Base-by-base conservation (phyloP, 148 eudicot species). In the Rhododendron ferrugineum region DNA sequence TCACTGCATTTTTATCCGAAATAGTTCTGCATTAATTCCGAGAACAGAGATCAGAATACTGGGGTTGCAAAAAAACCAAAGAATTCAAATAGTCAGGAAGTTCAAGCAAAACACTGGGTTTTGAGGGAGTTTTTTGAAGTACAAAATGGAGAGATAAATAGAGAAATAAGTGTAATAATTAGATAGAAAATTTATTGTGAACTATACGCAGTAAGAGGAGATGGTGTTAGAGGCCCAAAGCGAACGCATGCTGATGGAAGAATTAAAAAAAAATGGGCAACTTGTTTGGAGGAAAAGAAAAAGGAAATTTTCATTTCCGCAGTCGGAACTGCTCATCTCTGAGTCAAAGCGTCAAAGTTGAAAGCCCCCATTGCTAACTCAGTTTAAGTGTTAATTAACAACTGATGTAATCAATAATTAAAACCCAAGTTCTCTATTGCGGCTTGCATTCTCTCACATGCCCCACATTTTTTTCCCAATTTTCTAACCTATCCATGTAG, bases 301-400 rank as follows among this genome's bases (percentile, higher is more conserved):
- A 80, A 26, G 64, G 16, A 79, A 80, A 32, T 4, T 28, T 40
- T 49, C 37, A 36, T 32, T 52, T 32, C 47, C 83, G 22, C 2
- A 28, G 77, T 34, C 66, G 66, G 82, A 80, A 30, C 66, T 84
- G 68, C 73, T 9, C 10, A 72, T 56, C 36, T 26, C 73, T 11
- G 82, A 28, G 94, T 92, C 94, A 89, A 92, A 94, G 88, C 66
- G 95, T 93, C 95, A 90, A 91, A 90, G 58, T 90, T 90, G 86
- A 90, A 87, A 87, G 84, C 90, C 86, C 81, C 54, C 80, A 11
- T 40, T 40, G 47, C 32, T 16, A 30, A 72, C 76, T 52, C 64
- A 37, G 70, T 49, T 46, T 6, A 83, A 79, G 50, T 22, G 40
- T 66, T 54, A 66, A 42, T 80, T 74, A 50, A 86, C 54, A 50